Evolutionary conservation across 192 early-diverging fungal genomes (phyloP), one percentile per base, ranked within the genome.

Genomic region (Entomortierella chlamydospora): DNA sequence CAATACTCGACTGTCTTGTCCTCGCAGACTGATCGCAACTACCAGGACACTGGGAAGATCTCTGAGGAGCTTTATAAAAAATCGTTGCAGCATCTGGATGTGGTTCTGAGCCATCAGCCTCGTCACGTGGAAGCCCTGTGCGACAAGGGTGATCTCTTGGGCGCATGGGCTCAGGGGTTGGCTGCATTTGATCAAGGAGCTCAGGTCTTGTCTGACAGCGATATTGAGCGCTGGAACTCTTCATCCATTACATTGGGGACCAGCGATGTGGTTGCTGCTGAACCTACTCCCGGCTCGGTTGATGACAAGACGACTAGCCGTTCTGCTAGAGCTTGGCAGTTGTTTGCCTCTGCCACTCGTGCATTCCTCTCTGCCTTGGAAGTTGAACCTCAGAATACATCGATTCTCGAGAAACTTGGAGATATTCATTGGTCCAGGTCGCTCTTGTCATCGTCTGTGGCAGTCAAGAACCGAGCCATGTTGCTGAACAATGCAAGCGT

Each of bases 91-190:
- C 64, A 76, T 26, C 43, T 89, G 59, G 67, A 87, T 39, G 62
- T 71, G 30, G 69, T 89, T 4, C 61, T 84, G 42, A 50, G 61
- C 20, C 34, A 74, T n/a, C 81, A 84, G 34, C 64, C 64, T 5
- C 73, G 72, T 1, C 80, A 89, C 64, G 84, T 84, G 4, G 85
- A 89, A 65, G 87, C 87, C 2, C 68, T 85, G 49, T 89, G 87
- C 55, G 87, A 89, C 60, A 83, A 81, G 25, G 87, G 85, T 7
- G 87, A 89, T 81, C 58, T 89, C 4, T 63, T 85, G 56, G 81
- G 82, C 11, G 61, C 79, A 15, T 85, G 74, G 60, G 86, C 84
- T 23, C 86, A 87, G 26, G 79, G 82, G 0, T 56, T 79, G 26
- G 76, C 76, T 29, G 68, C 68, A 3, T 66, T 78, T 64, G 73